Evolutionary conservation across 1,139 yeast species (phyloP).

Genomic region (Yamadazyma dushanensis): DNA sequence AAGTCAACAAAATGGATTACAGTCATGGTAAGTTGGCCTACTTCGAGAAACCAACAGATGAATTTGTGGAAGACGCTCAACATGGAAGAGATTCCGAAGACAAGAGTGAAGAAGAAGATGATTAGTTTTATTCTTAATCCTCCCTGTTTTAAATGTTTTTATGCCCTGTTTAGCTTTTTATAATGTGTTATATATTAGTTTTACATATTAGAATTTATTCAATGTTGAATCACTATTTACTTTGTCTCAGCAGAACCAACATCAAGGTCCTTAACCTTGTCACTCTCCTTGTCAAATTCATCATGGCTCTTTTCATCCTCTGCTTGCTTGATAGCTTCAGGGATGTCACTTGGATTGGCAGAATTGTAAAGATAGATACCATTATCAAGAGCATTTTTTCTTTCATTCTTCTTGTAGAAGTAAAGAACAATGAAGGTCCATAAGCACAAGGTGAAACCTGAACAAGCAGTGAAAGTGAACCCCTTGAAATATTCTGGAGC

Average conservation of each 20-base stretch:
- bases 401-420: slow-evolving; percentile 60
- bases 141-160: too few species aligned
- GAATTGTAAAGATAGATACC: slow-evolving; percentile 54
- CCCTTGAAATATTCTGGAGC: slow-evolving; percentile 43
- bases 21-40: slow-evolving; percentile 12
- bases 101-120: slow-evolving; percentile 6
- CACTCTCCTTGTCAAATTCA: slow-evolving; percentile 7
- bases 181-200: too few species aligned
- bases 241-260: background rate
- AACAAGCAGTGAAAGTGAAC: slow-evolving; percentile 49
- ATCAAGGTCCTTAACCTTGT: slow-evolving; percentile 5
- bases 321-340: slow-evolving; percentile 12
- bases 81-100: slow-evolving; percentile 12
- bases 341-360: slow-evolving; percentile 16
- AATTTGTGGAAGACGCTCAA: slow-evolving; percentile 15
- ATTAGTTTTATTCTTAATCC: background rate
- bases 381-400: slow-evolving; percentile 47
- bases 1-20: slow-evolving; percentile 19
- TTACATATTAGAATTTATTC: too few species aligned
- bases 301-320: slow-evolving; percentile 6
- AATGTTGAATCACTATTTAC: too few species aligned
- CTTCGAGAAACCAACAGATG: slow-evolving; percentile 15
- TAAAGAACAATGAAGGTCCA: slow-evolving; percentile 59
- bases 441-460: slow-evolving; percentile 48
- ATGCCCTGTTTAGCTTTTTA: too few species aligned